Conservation (phyloP, 2,329 filamentous ascomycete species). For the Fusarium udum region DNA sequence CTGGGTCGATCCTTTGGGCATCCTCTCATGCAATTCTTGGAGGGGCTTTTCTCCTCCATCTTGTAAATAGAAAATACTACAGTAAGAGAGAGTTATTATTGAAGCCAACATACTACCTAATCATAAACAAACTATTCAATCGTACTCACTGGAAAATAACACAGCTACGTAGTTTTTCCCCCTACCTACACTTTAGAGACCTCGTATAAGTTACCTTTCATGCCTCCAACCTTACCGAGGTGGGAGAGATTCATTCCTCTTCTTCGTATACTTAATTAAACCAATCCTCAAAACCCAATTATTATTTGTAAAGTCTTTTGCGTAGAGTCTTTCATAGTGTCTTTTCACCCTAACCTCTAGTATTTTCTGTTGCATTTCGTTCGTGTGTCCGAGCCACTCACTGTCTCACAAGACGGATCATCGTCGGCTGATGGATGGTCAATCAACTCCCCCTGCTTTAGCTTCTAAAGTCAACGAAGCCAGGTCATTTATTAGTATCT, state of each 20-base stretch:
- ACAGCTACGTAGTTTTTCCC: background rate
- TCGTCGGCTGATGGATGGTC: slow-evolving; percentile 19
- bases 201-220: background rate
- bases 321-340: too few species aligned
- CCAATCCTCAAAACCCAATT: background rate
- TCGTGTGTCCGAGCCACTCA: background rate
- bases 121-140: background rate
- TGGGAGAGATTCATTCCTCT: background rate
- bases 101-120: background rate
- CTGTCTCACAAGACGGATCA: slow-evolving; percentile 15
- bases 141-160: background rate
- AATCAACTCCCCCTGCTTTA: slow-evolving; percentile 20
- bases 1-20: slow-evolving; percentile 8
- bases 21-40: background rate
- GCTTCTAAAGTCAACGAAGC: slow-evolving; percentile 8
- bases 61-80: background rate
- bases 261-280: background rate
- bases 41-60: background rate
- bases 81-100: background rate
- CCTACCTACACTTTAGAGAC: background rate
- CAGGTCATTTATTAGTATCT: slow-evolving; percentile 12
- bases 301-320: background rate
- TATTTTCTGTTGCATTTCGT: background rate
- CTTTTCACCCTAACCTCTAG: too few species aligned
- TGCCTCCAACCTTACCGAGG: background rate